Conservation (phyloP, 2,329 filamentous ascomycete species). For the Ophiostoma montium region DNA sequence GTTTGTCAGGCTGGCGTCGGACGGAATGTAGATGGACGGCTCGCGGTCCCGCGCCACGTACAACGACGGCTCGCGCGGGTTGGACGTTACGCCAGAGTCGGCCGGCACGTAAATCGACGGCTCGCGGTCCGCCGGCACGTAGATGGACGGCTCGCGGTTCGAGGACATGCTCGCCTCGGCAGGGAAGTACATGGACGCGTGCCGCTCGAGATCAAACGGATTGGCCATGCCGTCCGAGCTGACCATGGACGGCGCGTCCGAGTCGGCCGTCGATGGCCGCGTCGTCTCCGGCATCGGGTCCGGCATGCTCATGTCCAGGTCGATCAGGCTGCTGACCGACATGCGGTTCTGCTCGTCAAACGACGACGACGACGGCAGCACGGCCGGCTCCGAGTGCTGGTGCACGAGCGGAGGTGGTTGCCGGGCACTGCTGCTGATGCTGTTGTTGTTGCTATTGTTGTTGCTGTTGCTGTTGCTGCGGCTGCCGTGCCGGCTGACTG, state of each 20-base stretch:
- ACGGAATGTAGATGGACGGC: constrained; percentile 34
- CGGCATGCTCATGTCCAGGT: constrained; percentile 23
- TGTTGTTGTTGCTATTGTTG: constrained; percentile 6
- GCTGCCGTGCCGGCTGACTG: constrained; percentile 1
- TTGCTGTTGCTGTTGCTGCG: constrained; percentile 4
- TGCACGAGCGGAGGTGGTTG: constrained; percentile 22
- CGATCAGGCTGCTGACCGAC: constrained; percentile 23
- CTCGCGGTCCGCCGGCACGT: no score
- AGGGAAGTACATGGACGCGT: constrained; percentile 37
- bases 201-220: constrained; percentile 50
- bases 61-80: no score
- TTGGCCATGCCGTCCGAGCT: constrained; percentile 43
- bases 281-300: constrained; percentile 36
- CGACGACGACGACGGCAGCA: constrained; percentile 21
- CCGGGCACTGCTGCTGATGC: constrained; percentile 10
- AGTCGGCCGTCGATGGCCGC: constrained; percentile 45
- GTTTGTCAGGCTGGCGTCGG: background rate
- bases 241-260: constrained; percentile 39
- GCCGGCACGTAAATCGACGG: constrained; percentile 21
- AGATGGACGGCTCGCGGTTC: constrained; percentile 31
- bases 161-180: background rate
- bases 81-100: no score
- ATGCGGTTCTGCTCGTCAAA: constrained; percentile 17
- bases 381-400: constrained; percentile 32
- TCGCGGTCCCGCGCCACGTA: constrained; percentile 33